Evolutionary conservation across 169 alveolate species (phyloP), one percentile per base, ranked within the genome.

Genomic region (Plasmodium blacklocki): DNA sequence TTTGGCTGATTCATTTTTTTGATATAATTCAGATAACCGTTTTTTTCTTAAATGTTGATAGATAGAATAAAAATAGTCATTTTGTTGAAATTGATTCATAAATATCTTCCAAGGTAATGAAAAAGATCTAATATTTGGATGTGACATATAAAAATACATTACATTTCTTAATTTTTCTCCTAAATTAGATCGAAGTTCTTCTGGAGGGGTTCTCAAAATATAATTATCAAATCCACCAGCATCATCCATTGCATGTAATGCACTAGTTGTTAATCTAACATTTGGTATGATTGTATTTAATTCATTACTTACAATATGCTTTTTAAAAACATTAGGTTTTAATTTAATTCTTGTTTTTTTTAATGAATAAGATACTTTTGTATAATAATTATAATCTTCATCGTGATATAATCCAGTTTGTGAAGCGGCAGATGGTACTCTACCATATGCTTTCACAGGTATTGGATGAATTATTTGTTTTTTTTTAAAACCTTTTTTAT

Each of bases 361-460:
- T 60, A 93, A 89, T n/a, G 96, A 94, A 88, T 89, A 94, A n/a
- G 96, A 88, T 32, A 94, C 96, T 75, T 94, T 93, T 23, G 96
- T 89, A 88, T 93, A 92, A 88, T 93, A 93, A 90, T 95, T 95
- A 92, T 72, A 96, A 74, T 96, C 98, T 62, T 96, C 98, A 88
- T 96, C 97, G 73, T 95, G 97, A 76, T 93, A 96, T 45, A 96
- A 92, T 47, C 96, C 96, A 21, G 96, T 95, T 88, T 95, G 97
- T 43, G 97, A 94, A 15, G 98, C 95, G n/a, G 96, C 96, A 11
- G 97, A 93, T 18, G 98, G 98, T 19, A 89, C 94, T 58, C 98
- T 73, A 18, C 97, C 98, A 87, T 96, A 96, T 14, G 97, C 97
- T 88, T 96, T 96, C 23, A 95, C 98, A 66, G 98, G 98, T n/a